These are phyloP conservation scores for Globisporangium middletonii DNA, from an alignment of 352 stramenopile species.

Conservation along the genomic window DNA sequence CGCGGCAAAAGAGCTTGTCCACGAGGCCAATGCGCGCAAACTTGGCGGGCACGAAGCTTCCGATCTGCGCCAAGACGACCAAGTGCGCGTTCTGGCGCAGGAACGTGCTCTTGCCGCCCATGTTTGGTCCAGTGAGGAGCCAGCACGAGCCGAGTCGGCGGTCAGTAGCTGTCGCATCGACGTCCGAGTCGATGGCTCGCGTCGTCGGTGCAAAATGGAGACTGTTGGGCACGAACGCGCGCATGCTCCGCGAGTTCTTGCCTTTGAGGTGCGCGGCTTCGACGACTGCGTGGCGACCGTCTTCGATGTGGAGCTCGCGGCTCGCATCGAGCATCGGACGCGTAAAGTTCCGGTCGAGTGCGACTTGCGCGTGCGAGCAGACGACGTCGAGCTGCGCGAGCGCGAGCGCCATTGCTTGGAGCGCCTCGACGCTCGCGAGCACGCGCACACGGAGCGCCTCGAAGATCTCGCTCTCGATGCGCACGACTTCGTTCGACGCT, in stretches of 20 bases:
- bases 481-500: slow-evolving; percentile 43
- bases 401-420: slow-evolving; percentile 46
- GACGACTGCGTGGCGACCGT: slow-evolving; percentile 61
- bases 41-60: slow-evolving; percentile 71
- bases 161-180: neutral
- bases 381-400: slow-evolving; percentile 58
- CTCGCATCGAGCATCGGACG: slow-evolving; percentile 49
- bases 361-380: slow-evolving; percentile 59
- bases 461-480: slow-evolving; percentile 59
- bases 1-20: slow-evolving; percentile 78
- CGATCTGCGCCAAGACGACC: slow-evolving; percentile 76
- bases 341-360: slow-evolving; percentile 55
- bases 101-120: slow-evolving; percentile 87
- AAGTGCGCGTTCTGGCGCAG: slow-evolving; percentile 74
- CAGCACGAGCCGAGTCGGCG: slow-evolving; percentile 38
- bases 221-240: slow-evolving; percentile 72
- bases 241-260: slow-evolving; percentile 38
- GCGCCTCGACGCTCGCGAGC: slow-evolving; percentile 18
- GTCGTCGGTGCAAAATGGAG: slow-evolving; percentile 31
- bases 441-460: slow-evolving; percentile 26
- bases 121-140: slow-evolving; percentile 86
- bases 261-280: slow-evolving; percentile 52
- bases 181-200: no score
- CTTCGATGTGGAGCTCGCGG: slow-evolving; percentile 55
- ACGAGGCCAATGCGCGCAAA: slow-evolving; percentile 67